phyloP scores from a whole-genome alignment of 2,329 filamentous ascomycete genomes.

The Calonectria hawksworthii region DNA sequence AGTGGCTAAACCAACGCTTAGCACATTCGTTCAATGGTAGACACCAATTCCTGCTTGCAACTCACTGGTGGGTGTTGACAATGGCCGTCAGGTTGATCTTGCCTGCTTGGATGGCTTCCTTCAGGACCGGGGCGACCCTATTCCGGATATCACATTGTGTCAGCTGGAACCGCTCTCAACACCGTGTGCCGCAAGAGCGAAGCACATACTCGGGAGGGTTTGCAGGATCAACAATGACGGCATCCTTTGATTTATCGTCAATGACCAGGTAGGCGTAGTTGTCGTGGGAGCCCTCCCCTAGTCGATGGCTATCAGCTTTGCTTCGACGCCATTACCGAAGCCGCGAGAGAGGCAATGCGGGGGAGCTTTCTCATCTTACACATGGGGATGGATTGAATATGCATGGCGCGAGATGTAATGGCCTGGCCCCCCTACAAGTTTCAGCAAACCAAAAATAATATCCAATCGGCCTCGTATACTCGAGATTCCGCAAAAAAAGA shows the following conservation, averaged over 20 bases:
- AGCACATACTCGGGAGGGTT: conserved; percentile 79
- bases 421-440: conserved; percentile 27
- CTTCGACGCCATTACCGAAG: too few species aligned
- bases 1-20: conserved; percentile 72
- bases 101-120: conserved; percentile 78
- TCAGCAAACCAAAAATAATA: conserved; percentile 20
- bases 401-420: conserved; percentile 67
- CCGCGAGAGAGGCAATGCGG: neutral
- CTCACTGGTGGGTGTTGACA: conserved; percentile 97
- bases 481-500: conserved; percentile 18
- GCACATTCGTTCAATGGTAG: neutral
- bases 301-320: conserved; percentile 25
- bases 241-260: conserved; percentile 83
- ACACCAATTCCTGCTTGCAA: conserved; percentile 34
- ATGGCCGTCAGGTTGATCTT: conserved; percentile 89
- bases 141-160: neutral
- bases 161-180: conserved; percentile 8
- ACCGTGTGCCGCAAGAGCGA: neutral
- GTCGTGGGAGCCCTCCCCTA: conserved; percentile 82
- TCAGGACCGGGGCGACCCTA: conserved; percentile 75
- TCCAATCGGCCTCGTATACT: neutral
- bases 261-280: conserved; percentile 90
- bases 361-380: conserved; percentile 68
- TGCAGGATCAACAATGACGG: conserved; percentile 84
- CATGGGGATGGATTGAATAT: conserved; percentile 91